Base-by-base conservation (phyloP, 2,329 filamentous ascomycete genomes). In the Tolypocladium guangdongense region DNA sequence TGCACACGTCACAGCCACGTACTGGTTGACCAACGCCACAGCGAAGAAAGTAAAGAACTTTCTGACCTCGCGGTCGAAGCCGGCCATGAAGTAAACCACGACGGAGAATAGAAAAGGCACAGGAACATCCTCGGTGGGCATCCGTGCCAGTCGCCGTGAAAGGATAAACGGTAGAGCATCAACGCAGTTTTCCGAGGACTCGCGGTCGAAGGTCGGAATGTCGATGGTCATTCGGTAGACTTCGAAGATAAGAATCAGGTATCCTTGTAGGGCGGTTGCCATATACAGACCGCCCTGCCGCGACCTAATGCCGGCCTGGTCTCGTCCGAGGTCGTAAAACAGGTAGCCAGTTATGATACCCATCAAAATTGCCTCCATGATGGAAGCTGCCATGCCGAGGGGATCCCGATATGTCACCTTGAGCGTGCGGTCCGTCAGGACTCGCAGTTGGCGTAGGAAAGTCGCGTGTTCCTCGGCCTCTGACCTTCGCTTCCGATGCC, bases 41-140 rank as follows among this genome's bases (percentile, higher is more conserved):
- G 77, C 73, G 58, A 90, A 85, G 69, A 90, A 91, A 1, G 78
- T 82, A 54, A 91, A 83, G 66, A 90, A 90, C 52, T 85, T 80
- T 1, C 62, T 68, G 0, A 76, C 80, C 10, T 83, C 77, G 3
- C 77, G 73, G 48, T 87, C 80, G 59, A 90, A 88, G 0, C 86
- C 86, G 7, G 82, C 80, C 84, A 90, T 89, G 65, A 88, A 90
- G 66, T 90, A 91, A 62, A 83, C 84, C 8, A 90, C 84, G 2
- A 83, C 68, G 7, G 83, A 83, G 62, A 85, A 90, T 4, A 89
- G 64, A 18, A 89, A 75, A 0, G 87, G 87, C 1, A 89, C 85
- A 0, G 86, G 84, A 0, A 90, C 62, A 62, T 90, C 87, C 63
- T 91, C 87, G 0, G 86, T 81, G 2, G 84, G 74, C 24, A 90